A percentile compares a stretch with the other conserved stretches of the same genome.
Conservation (phyloP, 441 rosid species). For the Sinapis alba region DNA sequence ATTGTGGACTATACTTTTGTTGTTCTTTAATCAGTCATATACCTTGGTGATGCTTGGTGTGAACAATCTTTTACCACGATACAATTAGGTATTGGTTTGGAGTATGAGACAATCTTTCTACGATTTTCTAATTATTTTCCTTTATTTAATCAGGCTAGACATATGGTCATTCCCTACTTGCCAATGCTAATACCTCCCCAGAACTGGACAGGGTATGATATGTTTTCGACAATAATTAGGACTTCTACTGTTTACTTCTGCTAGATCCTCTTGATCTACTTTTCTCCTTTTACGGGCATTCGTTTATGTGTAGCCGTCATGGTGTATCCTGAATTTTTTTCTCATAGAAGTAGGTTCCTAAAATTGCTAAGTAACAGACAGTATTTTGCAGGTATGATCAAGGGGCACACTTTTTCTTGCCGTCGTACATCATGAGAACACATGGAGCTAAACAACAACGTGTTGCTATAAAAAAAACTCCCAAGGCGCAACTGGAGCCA, state of each 20-base stretch:
- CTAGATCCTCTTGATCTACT: not conserved
- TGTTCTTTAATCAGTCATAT: not conserved
- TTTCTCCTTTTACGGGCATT: conserved; percentile 9
- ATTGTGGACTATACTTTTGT: conserved; percentile 21
- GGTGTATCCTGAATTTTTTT: conserved; percentile 17
- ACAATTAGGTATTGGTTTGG: conserved; percentile 13
- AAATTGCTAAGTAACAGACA: conserved; percentile 34
- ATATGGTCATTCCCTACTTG: conserved; percentile 97
- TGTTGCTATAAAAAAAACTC: conserved; percentile 62
- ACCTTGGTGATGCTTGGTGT: conserved; percentile 19
- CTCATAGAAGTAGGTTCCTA: conserved; percentile 21
- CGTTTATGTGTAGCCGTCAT: conserved; percentile 7
- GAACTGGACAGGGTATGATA: conserved; percentile 92
- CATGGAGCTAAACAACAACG: conserved; percentile 95
- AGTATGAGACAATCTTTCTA: conserved; percentile 28
- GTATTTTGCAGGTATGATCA: conserved; percentile 69
- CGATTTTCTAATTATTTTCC: conserved; percentile 29
- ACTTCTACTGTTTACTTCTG: conserved; percentile 14
- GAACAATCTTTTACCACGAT: conserved; percentile 7
- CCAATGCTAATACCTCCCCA: conserved; percentile 94
- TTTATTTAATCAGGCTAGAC: conserved; percentile 72
- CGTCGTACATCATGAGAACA: conserved; percentile 89
- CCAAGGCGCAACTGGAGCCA: conserved; percentile 60
- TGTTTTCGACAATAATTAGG: conserved; percentile 2
- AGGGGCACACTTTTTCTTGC: conserved; percentile 88